Conservation (phyloP, 805 yeast species). For the Kockiozyma suomiensis region DNA sequence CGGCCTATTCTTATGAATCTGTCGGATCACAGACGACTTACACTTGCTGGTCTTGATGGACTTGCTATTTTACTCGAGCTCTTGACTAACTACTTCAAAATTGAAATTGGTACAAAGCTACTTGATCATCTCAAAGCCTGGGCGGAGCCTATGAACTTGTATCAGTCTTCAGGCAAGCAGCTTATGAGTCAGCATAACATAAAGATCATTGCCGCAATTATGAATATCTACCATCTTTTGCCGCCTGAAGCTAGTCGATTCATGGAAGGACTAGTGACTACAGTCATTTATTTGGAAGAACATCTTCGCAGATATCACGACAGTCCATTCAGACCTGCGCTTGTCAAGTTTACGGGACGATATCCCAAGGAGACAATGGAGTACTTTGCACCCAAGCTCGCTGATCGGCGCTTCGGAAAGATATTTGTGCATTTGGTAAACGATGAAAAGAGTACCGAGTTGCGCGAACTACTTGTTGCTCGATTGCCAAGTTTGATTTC, state of each 20-base stretch:
- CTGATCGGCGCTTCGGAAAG: conserved; percentile 65
- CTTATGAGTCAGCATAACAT: conserved; percentile 79
- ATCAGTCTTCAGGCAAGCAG: conserved; percentile 76
- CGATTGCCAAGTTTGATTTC: conserved; percentile 55
- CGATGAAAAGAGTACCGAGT: conserved; percentile 55
- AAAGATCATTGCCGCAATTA: conserved; percentile 82
- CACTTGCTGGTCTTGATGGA: conserved; percentile 89
- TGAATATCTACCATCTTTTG: conserved; percentile 85
- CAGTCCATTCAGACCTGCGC: conserved; percentile 90
- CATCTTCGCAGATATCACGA: conserved; percentile 79
- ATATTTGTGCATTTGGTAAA: conserved; percentile 68
- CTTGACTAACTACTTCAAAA: conserved; percentile 89
- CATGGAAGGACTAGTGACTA: conserved; percentile 79
- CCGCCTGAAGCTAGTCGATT: conserved; percentile 93
- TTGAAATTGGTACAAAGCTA: conserved; percentile 91
- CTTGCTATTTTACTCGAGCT: conserved; percentile 82
- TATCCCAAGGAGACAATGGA: conserved; percentile 74
- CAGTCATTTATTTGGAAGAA: conserved; percentile 76
- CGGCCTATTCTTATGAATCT: conserved; percentile 94
- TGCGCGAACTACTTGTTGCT: conserved; percentile 59
- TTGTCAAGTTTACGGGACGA: conserved; percentile 81
- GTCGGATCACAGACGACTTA: conserved; percentile 87
- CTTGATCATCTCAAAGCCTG: conserved; percentile 93
- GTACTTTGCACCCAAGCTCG: conserved; percentile 68
- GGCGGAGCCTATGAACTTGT: conserved; percentile 82